Evolutionary conservation across 768 basidiomycete genomes (phyloP).

Genomic region (Gelatoporia subvermispora): DNA sequence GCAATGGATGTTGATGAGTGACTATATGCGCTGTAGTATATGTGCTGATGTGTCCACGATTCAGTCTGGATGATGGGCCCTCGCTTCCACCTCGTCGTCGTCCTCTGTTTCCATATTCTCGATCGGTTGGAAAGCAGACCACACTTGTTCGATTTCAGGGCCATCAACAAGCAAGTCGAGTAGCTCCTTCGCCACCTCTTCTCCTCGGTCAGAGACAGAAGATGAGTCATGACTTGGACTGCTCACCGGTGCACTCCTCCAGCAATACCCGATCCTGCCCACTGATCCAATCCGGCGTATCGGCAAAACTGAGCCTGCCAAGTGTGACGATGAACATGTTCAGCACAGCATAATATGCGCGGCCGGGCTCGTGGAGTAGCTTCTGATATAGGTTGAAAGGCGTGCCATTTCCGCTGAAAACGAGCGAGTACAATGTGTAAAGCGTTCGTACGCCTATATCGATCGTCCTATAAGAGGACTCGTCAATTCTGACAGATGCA

Average conservation of each 20-base stretch:
- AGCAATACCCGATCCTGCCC: conserved; percentile 12
- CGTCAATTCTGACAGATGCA: neutral
- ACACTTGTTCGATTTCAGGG: conserved; percentile 26
- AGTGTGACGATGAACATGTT: conserved; percentile 76
- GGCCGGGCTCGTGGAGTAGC: conserved; percentile 49
- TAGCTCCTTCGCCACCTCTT: conserved; percentile 25
- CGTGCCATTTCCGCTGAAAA: conserved; percentile 41
- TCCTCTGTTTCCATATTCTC: conserved; percentile 1
- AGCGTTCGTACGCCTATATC: conserved; percentile 47
- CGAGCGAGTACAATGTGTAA: conserved; percentile 59
- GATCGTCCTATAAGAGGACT: conserved; percentile 38
- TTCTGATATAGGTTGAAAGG: conserved; percentile 51
- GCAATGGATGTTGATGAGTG: neutral
- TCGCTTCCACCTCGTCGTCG: conserved; percentile 13
- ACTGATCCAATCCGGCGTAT: conserved; percentile 19
- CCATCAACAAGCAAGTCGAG: conserved; percentile 27
- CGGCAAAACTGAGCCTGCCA: conserved; percentile 66
- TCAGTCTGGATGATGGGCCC: conserved; percentile 5
- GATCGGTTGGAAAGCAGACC: conserved; percentile 22
- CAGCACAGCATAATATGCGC: conserved; percentile 54
- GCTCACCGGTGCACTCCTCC: conserved; percentile 21
- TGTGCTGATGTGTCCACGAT: too few species aligned
- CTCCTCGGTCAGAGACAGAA: neutral
- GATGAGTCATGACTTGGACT: neutral
- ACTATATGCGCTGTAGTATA: too few species aligned